Conservation (phyloP, 108 stramenopile species). For the Stephanodiscus triporus region DNA sequence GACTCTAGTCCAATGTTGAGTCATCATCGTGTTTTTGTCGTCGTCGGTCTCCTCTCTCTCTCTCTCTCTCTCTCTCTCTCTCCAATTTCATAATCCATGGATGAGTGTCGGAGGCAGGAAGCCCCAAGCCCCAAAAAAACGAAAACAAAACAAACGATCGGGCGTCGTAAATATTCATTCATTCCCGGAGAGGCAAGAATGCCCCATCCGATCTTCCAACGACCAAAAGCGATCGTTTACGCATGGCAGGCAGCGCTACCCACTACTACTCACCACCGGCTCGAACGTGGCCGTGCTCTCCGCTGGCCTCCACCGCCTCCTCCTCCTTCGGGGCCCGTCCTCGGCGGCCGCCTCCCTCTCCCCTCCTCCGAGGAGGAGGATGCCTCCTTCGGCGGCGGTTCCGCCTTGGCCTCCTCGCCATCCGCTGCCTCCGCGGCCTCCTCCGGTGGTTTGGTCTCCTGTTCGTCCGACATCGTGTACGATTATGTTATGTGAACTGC, state of each 20-base stretch:
- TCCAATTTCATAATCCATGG: not conserved
- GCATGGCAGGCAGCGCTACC: too few species aligned
- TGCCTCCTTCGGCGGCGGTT: not conserved
- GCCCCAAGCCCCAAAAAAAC: not conserved
- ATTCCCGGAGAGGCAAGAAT: too few species aligned
- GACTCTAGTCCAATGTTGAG: conserved; percentile 6
- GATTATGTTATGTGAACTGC: too few species aligned
- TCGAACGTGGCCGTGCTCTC: conserved; percentile 92
- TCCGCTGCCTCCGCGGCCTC: conserved; percentile 19
- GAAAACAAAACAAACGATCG: not conserved
- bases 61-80: not conserved
- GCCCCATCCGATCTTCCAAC: too few species aligned
- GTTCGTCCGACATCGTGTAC: conserved; percentile 47
- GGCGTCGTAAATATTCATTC: too few species aligned
- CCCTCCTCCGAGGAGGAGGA: not conserved
- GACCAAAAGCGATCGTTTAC: too few species aligned
- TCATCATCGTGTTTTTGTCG: not conserved
- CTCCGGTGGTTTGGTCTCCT: conserved; percentile 16
- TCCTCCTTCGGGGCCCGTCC: conserved; percentile 49
- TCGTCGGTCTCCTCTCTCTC: not conserved
- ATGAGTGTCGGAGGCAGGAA: not conserved
- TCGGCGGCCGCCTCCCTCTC: conserved; percentile 14
- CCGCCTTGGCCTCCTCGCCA: not conserved
- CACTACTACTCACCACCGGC: conserved; percentile 84
- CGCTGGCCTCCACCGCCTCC: conserved; percentile 70